phyloP scores from a whole-genome alignment of 257 asterid species.

The Cynanchum wilfordii region DNA sequence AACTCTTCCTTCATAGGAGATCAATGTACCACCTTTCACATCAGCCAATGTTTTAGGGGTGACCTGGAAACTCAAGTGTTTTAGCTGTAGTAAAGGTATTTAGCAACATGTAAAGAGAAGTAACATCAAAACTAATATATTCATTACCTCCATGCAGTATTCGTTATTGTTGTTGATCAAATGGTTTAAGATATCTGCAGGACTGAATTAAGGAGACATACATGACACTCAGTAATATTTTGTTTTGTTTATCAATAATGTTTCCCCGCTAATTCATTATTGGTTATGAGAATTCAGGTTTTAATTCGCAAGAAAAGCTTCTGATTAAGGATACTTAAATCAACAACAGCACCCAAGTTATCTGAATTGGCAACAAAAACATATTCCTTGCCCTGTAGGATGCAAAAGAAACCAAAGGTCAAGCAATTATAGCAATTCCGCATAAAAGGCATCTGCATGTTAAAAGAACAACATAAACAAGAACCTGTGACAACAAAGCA shows the following conservation, averaged over 20 bases:
- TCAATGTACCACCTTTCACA: constrained; percentile 97
- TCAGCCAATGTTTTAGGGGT: constrained; percentile 98
- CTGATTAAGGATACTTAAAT: constrained; percentile 80
- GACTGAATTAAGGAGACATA: constrained; percentile 40
- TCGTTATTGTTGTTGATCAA: constrained; percentile 79
- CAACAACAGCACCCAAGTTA: constrained; percentile 96
- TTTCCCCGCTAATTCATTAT: background rate
- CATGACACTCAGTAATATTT: background rate
- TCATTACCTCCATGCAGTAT: constrained; percentile 95
- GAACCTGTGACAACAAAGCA: constrained; percentile 74
- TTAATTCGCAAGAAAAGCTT: background rate
- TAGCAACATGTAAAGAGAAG: background rate
- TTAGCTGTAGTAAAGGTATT: constrained; percentile 3
- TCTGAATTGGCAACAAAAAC: constrained; percentile 93
- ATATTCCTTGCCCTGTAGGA: constrained; percentile 88
- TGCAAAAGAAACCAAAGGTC: constrained; percentile 1
- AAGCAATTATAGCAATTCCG: background rate
- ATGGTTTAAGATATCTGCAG: constrained; percentile 84
- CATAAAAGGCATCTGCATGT: background rate
- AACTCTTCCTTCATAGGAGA: constrained; percentile 90
- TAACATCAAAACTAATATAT: background rate
- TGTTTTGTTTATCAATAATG: background rate
- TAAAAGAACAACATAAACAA: constrained; percentile 18
- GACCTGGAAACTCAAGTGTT: constrained; percentile 49
- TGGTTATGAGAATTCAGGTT: background rate